These are phyloP conservation scores for Elaeagnus macrophylla DNA, from an alignment of 306 rosid species.

Conservation along the genomic window DNA sequence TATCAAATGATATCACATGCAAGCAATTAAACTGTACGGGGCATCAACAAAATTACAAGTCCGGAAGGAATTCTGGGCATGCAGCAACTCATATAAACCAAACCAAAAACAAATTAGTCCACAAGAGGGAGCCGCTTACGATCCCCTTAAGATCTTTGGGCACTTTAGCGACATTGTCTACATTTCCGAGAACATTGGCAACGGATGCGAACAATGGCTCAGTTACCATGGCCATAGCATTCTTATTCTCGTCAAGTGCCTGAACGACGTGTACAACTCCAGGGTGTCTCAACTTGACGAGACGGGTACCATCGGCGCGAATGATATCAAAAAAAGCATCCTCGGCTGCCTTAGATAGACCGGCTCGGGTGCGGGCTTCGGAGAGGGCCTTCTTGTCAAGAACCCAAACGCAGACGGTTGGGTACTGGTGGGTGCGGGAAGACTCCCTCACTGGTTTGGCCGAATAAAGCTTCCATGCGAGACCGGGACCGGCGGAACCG, in stretches of 20 bases:
- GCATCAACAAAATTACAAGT: constrained; percentile 3
- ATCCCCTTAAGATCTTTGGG: constrained; percentile 88
- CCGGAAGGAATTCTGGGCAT: no score
- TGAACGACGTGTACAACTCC: constrained; percentile 95
- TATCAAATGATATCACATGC: not conserved
- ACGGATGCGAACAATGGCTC: constrained; percentile 91
- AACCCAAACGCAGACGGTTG: constrained; percentile 83
- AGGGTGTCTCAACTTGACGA: constrained; percentile 78
- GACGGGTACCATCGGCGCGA: constrained; percentile 72
- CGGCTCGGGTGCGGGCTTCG: constrained; percentile 63
- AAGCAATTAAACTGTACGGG: not conserved
- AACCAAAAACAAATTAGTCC: not conserved
- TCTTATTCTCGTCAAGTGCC: constrained; percentile 87
- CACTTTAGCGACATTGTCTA: constrained; percentile 53
- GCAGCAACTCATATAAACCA: not conserved
- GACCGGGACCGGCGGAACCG: constrained; percentile 88
- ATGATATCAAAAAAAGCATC: constrained; percentile 73
- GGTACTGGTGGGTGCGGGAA: constrained; percentile 73
- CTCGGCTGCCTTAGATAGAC: constrained; percentile 69
- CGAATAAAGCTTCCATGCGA: constrained; percentile 75
- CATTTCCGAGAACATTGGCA: constrained; percentile 69
- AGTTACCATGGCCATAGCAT: constrained; percentile 97
- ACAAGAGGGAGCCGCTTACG: constrained; percentile 37
- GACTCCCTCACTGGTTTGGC: constrained; percentile 78
- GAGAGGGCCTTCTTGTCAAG: constrained; percentile 66